phyloP scores from a whole-genome alignment of 2,329 filamentous ascomycete genomes.

The Knufia petricola region DNA sequence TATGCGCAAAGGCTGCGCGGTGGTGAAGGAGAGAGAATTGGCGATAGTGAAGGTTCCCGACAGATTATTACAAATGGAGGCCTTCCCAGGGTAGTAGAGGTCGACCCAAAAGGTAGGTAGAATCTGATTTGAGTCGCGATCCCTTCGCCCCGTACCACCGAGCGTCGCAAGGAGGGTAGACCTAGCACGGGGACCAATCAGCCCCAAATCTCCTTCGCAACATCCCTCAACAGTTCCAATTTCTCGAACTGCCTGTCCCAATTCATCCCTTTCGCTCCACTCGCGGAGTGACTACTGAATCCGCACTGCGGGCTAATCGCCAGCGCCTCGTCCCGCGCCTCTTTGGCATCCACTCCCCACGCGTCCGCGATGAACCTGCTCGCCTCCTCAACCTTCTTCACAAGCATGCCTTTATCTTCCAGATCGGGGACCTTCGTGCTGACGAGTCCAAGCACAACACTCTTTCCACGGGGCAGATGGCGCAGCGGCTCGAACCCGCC shows the following conservation, averaged over 20 bases:
- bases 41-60: too few species aligned
- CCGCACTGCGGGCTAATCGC: conserved; percentile 63
- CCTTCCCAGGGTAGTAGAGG: too few species aligned
- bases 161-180: too few species aligned
- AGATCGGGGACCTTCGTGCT: conserved; percentile 15
- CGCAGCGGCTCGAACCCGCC: conserved; percentile 16
- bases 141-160: too few species aligned
- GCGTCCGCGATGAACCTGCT: conserved; percentile 12
- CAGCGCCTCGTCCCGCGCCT: conserved; percentile 40
- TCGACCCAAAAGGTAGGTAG: too few species aligned
- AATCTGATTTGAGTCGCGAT: too few species aligned
- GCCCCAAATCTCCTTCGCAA: conserved; percentile 65
- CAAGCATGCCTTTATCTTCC: conserved; percentile 11
- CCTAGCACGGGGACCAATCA: too few species aligned
- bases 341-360: conserved; percentile 10
- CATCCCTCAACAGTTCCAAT: conserved; percentile 57
- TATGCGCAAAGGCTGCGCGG: too few species aligned
- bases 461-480: conserved; percentile 14
- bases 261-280: conserved; percentile 59
- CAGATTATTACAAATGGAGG: too few species aligned
- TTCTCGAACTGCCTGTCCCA: conserved; percentile 65
- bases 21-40: too few species aligned
- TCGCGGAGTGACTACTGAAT: conserved; percentile 56
- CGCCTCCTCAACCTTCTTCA: conserved; percentile 12
- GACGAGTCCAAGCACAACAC: conserved; percentile 15